A percentile compares a stretch with the other conserved stretches of the same genome.
These are phyloP conservation scores for Hypholoma sublateritium DNA, from an alignment of 768 basidiomycete genomes.

Conservation along the genomic window DNA sequence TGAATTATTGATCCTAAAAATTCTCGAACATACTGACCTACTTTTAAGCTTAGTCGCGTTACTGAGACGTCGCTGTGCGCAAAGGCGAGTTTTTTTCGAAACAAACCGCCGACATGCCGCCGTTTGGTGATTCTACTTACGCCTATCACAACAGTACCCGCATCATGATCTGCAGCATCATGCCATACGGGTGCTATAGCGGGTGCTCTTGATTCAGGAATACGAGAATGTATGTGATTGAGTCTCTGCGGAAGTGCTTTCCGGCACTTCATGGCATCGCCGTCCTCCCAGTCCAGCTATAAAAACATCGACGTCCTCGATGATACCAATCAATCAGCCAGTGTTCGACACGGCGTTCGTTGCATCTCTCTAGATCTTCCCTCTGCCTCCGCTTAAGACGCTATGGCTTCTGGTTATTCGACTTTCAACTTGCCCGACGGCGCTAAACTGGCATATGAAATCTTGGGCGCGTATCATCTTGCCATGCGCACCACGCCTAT, in stretches of 20 bases:
- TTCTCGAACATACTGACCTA: too few relatives aligned
- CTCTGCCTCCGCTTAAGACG: not conserved
- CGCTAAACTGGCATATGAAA: constrained; percentile 40
- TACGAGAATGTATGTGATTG: not conserved
- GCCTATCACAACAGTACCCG: not conserved
- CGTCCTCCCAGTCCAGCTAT: not conserved
- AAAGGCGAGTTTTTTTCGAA: too few relatives aligned
- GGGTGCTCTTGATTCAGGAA: constrained; percentile 11
- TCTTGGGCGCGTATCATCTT: constrained; percentile 38
- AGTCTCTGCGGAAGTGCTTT: not conserved
- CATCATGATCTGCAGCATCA: not conserved
- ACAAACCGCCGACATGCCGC: not conserved
- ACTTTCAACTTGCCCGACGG: constrained; percentile 38
- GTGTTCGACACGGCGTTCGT: not conserved
- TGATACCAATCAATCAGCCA: not conserved
- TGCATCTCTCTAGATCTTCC: not conserved
- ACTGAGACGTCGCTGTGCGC: too few relatives aligned
- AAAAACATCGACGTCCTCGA: not conserved
- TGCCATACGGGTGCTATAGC: constrained; percentile 9
- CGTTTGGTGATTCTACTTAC: not conserved
- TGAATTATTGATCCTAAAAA: not conserved
- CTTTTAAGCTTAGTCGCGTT: too few relatives aligned
- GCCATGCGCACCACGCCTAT: constrained; percentile 32
- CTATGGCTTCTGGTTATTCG: constrained; percentile 24
- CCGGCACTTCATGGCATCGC: not conserved